Conservation (phyloP, 108 stramenopile species). For the Discostella stelligeroides region DNA sequence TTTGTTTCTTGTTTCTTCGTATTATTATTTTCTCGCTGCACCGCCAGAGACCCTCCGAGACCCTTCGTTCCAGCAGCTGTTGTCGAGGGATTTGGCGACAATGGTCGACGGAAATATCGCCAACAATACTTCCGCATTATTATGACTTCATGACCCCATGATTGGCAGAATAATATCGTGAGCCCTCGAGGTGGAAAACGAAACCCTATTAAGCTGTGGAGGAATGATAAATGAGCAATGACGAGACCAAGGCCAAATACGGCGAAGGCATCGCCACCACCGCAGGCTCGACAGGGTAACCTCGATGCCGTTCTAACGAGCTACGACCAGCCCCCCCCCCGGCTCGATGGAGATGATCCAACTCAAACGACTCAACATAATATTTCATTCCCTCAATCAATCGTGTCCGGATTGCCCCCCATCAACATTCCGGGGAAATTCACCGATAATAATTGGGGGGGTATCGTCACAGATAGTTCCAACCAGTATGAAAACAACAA, state of each 20-base stretch:
- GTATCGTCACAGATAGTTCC: background rate
- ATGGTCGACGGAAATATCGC: too few relatives aligned
- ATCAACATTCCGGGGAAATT: background rate
- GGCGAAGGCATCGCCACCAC: slow-evolving; percentile 6
- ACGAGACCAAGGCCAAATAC: background rate
- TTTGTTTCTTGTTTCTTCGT: too few relatives aligned
- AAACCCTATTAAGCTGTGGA: too few relatives aligned
- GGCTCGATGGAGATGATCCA: background rate
- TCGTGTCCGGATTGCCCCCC: background rate
- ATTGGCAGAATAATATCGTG: too few relatives aligned
- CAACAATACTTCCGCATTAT: too few relatives aligned
- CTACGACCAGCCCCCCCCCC: slow-evolving; percentile 15
- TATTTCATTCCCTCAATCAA: background rate
- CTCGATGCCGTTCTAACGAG: slow-evolving; percentile 14
- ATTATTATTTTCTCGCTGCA: too few relatives aligned
- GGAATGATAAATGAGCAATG: too few relatives aligned
- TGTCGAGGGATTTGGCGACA: too few relatives aligned
- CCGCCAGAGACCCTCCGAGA: too few relatives aligned
- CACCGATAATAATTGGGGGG: background rate
- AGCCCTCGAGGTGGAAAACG: too few relatives aligned
- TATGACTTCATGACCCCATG: too few relatives aligned
- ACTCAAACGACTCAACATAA: background rate
- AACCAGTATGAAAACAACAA: background rate
- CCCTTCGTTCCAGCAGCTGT: too few relatives aligned
- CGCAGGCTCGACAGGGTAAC: slow-evolving; percentile 17